Percentiles rank a stretch among this genome's conserved stretches.
Evolutionary conservation across 2,329 filamentous ascomycete species (phyloP).

Genomic region (Epichloe scottii): DNA sequence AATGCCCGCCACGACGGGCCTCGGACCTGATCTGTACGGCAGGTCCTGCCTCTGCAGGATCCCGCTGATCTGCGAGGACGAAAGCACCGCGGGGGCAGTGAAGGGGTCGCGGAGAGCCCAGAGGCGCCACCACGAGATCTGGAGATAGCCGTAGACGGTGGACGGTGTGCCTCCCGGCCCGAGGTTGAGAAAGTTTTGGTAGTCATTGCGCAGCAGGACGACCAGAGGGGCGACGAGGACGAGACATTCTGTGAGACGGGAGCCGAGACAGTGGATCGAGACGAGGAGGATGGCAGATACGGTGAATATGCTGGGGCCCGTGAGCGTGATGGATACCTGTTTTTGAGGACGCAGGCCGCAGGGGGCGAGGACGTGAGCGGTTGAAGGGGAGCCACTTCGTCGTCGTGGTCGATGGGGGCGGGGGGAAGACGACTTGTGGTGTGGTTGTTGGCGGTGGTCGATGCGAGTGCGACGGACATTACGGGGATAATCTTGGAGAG

Average conservation of each 20-base stretch:
- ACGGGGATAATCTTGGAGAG: neutral
- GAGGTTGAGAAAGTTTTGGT: conserved; percentile 60
- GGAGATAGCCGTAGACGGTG: conserved; percentile 59
- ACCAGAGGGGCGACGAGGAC: conserved; percentile 36
- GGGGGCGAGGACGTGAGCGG: neutral
- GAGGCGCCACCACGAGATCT: conserved; percentile 59
- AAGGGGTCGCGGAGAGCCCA: conserved; percentile 63
- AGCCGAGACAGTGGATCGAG: conserved; percentile 38
- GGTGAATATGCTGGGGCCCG: conserved; percentile 34
- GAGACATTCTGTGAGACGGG: conserved; percentile 34
- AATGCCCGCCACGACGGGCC: conserved; percentile 60
- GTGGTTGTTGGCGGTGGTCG: neutral
- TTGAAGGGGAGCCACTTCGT: neutral
- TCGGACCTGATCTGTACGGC: conserved; percentile 47
- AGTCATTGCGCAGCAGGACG: conserved; percentile 54
- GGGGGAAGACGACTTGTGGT: neutral
- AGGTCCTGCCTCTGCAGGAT: conserved; percentile 42
- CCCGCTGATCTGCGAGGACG: conserved; percentile 38
- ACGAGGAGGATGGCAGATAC: conserved; percentile 33
- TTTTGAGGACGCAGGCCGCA: conserved; percentile 28
- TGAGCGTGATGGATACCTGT: conserved; percentile 40
- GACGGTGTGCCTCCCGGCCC: conserved; percentile 71
- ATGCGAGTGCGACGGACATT: conserved; percentile 5
- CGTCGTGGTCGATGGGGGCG: neutral
- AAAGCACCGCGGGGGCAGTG: conserved; percentile 38